A percentile compares a stretch with the other conserved stretches of the same genome.
Conservation (phyloP, 768 basidiomycete species). For the Crassisporium funariophilum region DNA sequence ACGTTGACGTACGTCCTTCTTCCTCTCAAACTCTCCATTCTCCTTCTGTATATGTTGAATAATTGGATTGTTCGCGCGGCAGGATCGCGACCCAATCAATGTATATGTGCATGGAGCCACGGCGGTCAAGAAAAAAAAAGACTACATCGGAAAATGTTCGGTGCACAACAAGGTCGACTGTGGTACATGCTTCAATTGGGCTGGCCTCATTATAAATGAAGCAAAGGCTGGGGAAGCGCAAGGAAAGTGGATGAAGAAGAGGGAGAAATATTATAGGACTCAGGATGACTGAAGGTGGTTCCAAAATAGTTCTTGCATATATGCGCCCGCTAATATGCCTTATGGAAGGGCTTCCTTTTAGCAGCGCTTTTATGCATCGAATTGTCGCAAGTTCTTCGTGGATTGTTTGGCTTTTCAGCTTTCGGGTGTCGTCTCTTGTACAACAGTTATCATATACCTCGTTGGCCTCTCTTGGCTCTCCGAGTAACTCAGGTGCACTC, state of each 20-base stretch:
- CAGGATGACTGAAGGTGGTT: no score
- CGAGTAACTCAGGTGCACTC: no score
- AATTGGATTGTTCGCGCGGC: not conserved
- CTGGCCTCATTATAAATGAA: conserved; percentile 28
- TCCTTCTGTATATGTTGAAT: not conserved
- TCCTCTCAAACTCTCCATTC: not conserved
- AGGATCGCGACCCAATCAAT: conserved; percentile 25
- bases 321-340: no score
- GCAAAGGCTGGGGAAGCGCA: conserved; percentile 22
- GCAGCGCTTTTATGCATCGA: no score
- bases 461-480: no score
- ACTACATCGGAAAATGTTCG: conserved; percentile 30
- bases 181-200: conserved; percentile 38
- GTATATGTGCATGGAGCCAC: conserved; percentile 23
- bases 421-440: no score
- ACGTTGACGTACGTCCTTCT: conserved; percentile 17
- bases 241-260: conserved; percentile 27
- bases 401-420: no score
- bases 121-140: conserved; percentile 6
- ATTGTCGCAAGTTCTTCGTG: no score
- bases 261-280: no score
- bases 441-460: no score
- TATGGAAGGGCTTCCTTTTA: no score
- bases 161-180: conserved; percentile 32
- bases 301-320: no score